Evolutionary conservation across 352 stramenopile genomes (phyloP), one percentile per base, ranked within the genome.

Genomic region (Phytopythium litorale): DNA sequence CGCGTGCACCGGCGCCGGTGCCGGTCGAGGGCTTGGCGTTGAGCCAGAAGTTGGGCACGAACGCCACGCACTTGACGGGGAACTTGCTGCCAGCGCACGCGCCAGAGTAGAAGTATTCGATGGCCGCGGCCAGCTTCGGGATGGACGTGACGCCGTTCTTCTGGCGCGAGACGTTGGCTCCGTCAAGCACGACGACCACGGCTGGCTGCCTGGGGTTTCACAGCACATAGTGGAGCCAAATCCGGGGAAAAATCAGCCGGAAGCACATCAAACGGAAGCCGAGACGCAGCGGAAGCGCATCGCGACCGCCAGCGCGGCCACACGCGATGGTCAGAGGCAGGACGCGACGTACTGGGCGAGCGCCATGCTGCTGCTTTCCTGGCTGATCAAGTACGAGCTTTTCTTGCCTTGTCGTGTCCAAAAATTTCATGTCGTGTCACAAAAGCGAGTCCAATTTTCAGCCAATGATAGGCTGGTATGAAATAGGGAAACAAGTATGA

Each of bases 11-110:
- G 16, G 46, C 58, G 56, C 33, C 61, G 1, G 28, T 32, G 28
- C 3, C 28, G 15, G 65, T 67, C 21, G 66, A 38, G 35, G 72
- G 70, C 58, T 88, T 91, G n/a, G 67, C 67, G 58, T 92, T 79
- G 28, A 94, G 75, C 84, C 86, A 94, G 40, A 91, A 93, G 42
- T 90, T 89, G 23, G 86, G 86, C 30, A 75, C 81, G 56, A 94
- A 94, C 13, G 86, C 86, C 32, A 94, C 67, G 45, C 81, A 91
- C 43, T 85, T 84, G 58, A 94, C 45, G 19, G 60, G 61, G 25
- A 65, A 75, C n/a, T 45, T 60, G 18, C 72, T 65, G 49, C n/a
- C 42, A 33, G 57, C 59, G 12, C 52, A 57, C 53, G 74, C 21
- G 18, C 79, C 46, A n/a, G 76, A 75, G 11, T 48, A 60, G 63